Evolutionary conservation across 176 grass and related monocot species (phyloP), one percentile per base, ranked within the genome.

Genomic region (Aegilops sharonensis): DNA sequence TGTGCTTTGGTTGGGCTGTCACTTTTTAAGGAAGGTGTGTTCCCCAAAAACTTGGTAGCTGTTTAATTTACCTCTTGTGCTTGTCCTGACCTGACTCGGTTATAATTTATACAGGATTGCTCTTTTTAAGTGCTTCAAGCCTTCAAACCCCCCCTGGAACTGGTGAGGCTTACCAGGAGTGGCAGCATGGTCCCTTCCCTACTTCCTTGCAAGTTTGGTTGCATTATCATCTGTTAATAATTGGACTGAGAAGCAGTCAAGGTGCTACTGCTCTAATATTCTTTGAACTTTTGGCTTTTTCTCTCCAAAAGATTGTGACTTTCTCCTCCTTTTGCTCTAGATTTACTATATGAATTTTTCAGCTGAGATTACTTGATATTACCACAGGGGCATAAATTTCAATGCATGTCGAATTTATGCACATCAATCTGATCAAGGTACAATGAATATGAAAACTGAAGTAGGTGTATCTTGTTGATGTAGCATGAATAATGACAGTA

Each of bases 21-120:
- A 92, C 77, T 81, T 77, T 56, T 90, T 91, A 93, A 90, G 91
- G 94, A 96, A 86, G 84, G 82, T 3, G 73, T 96, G 91, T 89
- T 68, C 74, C 94, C 80, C 12, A 85, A 90, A 89, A 87, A 2
- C 64, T 95, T 63, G 80, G 89, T 77, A 30, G 21, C 64, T 78
- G 62, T 71, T 75, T 75, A 69, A 12, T 83, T 74, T 68, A 79
- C 31, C 24, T 32, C 20, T 32, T 45, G 25, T 27, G 66, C 7
- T 40, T 80, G 81, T 94, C 64, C 20, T 81, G 21, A 21, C 48
- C 15, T 85, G 77, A 21, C 0, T 72, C 43, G 20, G 47, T 60
- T 61, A 78, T 73, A 85, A 42, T 75, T 75, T 75, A 75, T 80
- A 57, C 39, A 75, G 42, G 30, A 77, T n/a, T 77, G 40, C 29